These are phyloP conservation scores for Diaporthe velutina DNA, from an alignment of 2,329 filamentous ascomycete species.

Conservation along the genomic window DNA sequence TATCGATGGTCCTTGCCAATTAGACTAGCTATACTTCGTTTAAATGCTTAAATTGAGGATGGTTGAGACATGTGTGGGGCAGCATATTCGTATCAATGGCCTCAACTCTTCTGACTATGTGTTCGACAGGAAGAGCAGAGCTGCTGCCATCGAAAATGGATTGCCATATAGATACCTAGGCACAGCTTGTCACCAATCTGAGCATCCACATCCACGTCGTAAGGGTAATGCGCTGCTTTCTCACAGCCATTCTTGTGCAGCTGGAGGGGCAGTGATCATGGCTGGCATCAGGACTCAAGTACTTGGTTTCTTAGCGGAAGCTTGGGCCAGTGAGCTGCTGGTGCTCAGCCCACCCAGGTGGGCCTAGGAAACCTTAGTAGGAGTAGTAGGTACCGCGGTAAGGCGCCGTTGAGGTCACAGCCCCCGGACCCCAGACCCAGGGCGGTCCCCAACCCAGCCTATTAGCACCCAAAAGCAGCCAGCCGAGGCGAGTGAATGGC, in stretches of 20 bases:
- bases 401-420: not conserved
- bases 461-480: constrained; percentile 5
- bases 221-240: not conserved
- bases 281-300: not conserved
- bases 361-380: constrained; percentile 13
- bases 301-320: not conserved
- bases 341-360: constrained; percentile 5
- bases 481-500: not conserved
- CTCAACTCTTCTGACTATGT: not conserved
- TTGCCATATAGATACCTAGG: no score
- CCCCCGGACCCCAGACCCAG: not conserved
- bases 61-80: not conserved
- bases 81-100: not conserved
- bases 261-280: not conserved
- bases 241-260: not conserved
- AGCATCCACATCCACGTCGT: not conserved
- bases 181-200: not conserved
- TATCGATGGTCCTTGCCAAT: not conserved
- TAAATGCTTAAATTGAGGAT: not conserved
- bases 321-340: not conserved
- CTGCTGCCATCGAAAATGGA: not conserved
- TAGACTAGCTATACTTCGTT: not conserved
- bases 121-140: not conserved
- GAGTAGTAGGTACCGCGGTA: not conserved
- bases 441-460: constrained; percentile 7